phyloP scores from a whole-genome alignment of 2,329 filamentous ascomycete species.

The Zarea fungicola region DNA sequence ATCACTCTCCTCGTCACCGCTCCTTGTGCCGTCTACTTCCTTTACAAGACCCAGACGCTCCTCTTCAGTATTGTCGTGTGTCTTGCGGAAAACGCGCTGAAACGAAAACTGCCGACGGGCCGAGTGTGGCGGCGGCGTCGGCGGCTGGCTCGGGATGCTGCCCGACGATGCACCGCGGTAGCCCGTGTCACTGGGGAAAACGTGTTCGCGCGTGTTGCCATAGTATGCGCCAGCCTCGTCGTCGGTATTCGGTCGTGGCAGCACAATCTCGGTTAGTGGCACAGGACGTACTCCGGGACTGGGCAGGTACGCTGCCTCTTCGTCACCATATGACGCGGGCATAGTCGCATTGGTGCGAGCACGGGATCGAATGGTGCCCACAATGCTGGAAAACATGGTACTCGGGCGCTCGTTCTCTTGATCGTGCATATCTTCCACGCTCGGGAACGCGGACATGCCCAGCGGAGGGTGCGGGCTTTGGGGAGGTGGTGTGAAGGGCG shows the following conservation, averaged over 20 bases:
- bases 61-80: constrained; percentile 64
- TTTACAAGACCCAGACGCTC: constrained; percentile 79
- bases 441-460: constrained; percentile 79
- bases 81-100: constrained; percentile 66
- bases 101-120: constrained; percentile 85
- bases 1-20: constrained; percentile 13
- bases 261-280: constrained; percentile 55
- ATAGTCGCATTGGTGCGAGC: constrained; percentile 29
- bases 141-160: constrained; percentile 40
- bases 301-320: constrained; percentile 38
- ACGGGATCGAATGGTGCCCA: constrained; percentile 45
- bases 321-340: constrained; percentile 25
- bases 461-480: constrained; percentile 62
- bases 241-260: constrained; percentile 41
- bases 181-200: constrained; percentile 44
- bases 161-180: constrained; percentile 44
- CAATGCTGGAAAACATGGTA: constrained; percentile 49
- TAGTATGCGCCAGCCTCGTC: constrained; percentile 39
- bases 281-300: constrained; percentile 54
- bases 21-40: constrained; percentile 47
- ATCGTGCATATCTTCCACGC: constrained; percentile 55
- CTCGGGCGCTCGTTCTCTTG: constrained; percentile 45
- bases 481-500: constrained; percentile 31
- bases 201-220: constrained; percentile 35
- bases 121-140: constrained; percentile 56